Evolutionary conservation across 108 stramenopile genomes (phyloP).

Genomic region (Cyclotella distinguenda): DNA sequence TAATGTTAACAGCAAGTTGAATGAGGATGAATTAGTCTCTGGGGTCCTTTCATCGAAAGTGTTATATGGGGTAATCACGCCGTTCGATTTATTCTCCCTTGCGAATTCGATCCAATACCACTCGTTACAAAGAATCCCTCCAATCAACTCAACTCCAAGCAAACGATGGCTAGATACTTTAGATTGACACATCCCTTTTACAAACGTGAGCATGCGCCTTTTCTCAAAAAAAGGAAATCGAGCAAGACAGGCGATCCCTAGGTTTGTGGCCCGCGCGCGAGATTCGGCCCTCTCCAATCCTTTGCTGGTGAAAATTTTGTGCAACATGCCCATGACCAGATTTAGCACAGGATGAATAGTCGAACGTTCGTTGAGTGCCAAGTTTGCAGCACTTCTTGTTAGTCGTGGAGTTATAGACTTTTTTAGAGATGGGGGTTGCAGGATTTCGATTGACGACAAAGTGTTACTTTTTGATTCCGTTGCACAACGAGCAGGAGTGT

Average conservation of each 20-base stretch:
- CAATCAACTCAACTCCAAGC: constrained; percentile 66
- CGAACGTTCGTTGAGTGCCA: background rate
- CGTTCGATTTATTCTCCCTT: constrained; percentile 23
- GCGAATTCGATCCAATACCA: constrained; percentile 60
- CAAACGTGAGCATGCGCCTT: constrained; percentile 57
- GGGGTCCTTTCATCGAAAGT: background rate
- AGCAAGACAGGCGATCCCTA: constrained; percentile 47
- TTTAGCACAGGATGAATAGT: constrained; percentile 44
- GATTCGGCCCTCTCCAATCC: constrained; percentile 66
- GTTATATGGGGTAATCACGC: background rate
- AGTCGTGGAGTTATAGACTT: constrained; percentile 43
- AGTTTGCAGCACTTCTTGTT: background rate
- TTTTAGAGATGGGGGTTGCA: constrained; percentile 44
- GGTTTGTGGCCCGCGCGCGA: constrained; percentile 35
- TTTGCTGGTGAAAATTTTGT: constrained; percentile 65
- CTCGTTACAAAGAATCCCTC: constrained; percentile 47
- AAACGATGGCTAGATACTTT: constrained; percentile 77
- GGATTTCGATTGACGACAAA: background rate
- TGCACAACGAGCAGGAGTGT: constrained; percentile 4
- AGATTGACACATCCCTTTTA: constrained; percentile 60
- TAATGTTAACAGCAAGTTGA: constrained; percentile 47
- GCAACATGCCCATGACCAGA: constrained; percentile 70
- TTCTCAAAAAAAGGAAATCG: constrained; percentile 56
- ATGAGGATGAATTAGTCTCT: constrained; percentile 4
- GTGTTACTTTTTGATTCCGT: constrained; percentile 4